Evolutionary conservation across 495 filamentous ascomycete genomes (phyloP), one percentile per base, ranked within the genome.

Genomic region (Alectoria sarmentosa): DNA sequence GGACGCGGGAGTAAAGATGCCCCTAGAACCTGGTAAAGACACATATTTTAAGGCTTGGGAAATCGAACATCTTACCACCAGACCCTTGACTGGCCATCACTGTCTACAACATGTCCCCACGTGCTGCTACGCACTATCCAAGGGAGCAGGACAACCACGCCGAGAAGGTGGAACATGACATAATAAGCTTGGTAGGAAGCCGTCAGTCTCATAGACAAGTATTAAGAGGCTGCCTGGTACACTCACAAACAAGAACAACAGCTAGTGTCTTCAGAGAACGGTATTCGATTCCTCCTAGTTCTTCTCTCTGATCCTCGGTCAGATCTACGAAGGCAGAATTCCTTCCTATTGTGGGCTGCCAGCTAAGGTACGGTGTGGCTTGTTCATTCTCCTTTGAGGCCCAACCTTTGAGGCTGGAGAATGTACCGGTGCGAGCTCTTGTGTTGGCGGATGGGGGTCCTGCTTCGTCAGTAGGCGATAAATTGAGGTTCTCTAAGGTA

Each of bases 241-340:
- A 72, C 77, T 67, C 66, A 78, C 75, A 75, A 3, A 87, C 84
- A 58, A 96, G 77, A 34, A 96, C 85, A 52, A 89, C 74, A 2
- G 89, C 88, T 42, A 98, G 73, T 9, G 90, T 90, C 73, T 96
- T 96, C 52, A 97, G 76, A 0, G 92, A 88, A 11, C 93, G 84
- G 71, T 98, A 98, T 76, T 98, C 92, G 55, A 97, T 96, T 17
- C 92, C 92, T 5, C 92, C 92, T 17, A 98, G 79, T 71, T 98
- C 93, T 68, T 98, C 90, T 58, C 92, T 82, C 74, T 98, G 92
- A 64, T 90, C 90, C 72, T 95, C 89, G 0, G 87, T 90, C 59
- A 98, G 76, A 72, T 92, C 90, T 10, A 94, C 80, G 67, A 98
- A 98, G 23, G 88, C 86, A 36, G 92, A 96, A 72, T 98, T 98